Base-by-base conservation (phyloP, 352 stramenopile species). In the Pelagophyceae sp. region DNA sequence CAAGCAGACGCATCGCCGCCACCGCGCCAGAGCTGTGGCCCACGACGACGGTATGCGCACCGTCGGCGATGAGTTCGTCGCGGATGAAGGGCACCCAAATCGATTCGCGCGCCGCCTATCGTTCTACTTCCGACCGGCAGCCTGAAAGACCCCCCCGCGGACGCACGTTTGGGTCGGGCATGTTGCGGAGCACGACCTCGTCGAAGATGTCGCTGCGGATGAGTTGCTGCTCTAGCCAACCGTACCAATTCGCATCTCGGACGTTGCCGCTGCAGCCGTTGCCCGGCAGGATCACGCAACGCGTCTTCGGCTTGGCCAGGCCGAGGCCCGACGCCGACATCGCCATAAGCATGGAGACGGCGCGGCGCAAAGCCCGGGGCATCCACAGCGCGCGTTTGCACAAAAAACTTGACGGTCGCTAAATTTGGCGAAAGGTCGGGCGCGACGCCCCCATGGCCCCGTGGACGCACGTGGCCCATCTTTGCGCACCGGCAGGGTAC, bases 1-100 rank as follows among this genome's bases (percentile, higher is more conserved):
- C 87, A 17, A 84, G 80, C 74, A 90, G 88, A 51, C 87, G 78
- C 67, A 91, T 82, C 17, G 84, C 80, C 23, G 87, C 87, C 78
- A 89, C 84, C 27, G 87, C 85, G 32, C 87, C 87, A 3, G 85
- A 90, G 70, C 82, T 88, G 80, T 91, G 87, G 32, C 87, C 87
- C 15, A 83, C 61, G 27, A 83, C 38, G 35, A 85, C 72, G 25
- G 78, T 84, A 45, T 83, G 38, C 29, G n/a, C n/a, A n/a, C 60
- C 54, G 54, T 85, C 82, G 38, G 75, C 69, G 25, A 78, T 77
- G 72, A 85, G 77, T 0, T 80, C 77, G 45, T 85, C 79, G n/a
- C 67, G 60, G 3, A 86, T 81, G 63, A 83, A 85, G 37, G 82
- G 82, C n/a, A 86, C 65, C 82, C 82, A 86, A 40, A 83, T 77